A percentile compares a stretch with the other conserved stretches of the same genome.
Evolutionary conservation across 768 basidiomycete species (phyloP).

Genomic region (Tricholoma saponaceum): DNA sequence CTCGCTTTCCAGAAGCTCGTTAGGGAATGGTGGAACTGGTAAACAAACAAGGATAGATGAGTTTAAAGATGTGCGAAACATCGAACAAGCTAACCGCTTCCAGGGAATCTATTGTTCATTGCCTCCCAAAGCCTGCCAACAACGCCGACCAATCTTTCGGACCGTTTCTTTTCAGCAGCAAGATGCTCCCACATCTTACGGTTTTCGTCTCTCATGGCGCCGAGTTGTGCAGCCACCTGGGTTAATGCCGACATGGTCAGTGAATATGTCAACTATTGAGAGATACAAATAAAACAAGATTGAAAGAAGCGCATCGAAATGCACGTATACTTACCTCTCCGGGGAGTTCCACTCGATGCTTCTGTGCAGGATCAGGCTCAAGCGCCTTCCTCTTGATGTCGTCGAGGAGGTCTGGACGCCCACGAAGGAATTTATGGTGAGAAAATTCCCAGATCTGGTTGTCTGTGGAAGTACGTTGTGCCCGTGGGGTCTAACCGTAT

Average conservation of each 20-base stretch:
- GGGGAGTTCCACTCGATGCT: constrained; percentile 75
- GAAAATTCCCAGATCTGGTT: constrained; percentile 89
- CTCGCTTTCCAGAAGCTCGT: constrained; percentile 53
- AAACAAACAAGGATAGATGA: background rate
- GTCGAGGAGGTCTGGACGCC: constrained; percentile 74
- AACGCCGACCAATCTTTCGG: constrained; percentile 55
- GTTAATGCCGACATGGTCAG: background rate
- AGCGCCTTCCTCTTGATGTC: constrained; percentile 85
- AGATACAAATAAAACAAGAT: constrained; percentile 1
- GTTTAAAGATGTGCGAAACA: constrained; percentile 1
- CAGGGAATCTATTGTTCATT: constrained; percentile 52
- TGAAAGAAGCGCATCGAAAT: background rate
- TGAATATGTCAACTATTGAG: constrained; percentile 3
- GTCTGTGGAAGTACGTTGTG: constrained; percentile 75
- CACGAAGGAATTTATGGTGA: constrained; percentile 82
- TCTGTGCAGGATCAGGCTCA: constrained; percentile 70
- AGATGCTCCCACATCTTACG: constrained; percentile 56
- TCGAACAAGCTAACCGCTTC: constrained; percentile 38
- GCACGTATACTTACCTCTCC: constrained; percentile 56
- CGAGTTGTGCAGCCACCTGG: constrained; percentile 59
- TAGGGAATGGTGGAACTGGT: constrained; percentile 42
- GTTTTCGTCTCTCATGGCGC: constrained; percentile 71
- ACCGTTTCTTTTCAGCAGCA: constrained; percentile 50
- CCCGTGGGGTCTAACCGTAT: constrained; percentile 62
- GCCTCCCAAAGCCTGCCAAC: constrained; percentile 63